Percentiles rank a stretch among this genome's conserved stretches.
Conservation (phyloP, 192 early-diverging fungal species). For the Jimgerdemannia lactiflua region DNA sequence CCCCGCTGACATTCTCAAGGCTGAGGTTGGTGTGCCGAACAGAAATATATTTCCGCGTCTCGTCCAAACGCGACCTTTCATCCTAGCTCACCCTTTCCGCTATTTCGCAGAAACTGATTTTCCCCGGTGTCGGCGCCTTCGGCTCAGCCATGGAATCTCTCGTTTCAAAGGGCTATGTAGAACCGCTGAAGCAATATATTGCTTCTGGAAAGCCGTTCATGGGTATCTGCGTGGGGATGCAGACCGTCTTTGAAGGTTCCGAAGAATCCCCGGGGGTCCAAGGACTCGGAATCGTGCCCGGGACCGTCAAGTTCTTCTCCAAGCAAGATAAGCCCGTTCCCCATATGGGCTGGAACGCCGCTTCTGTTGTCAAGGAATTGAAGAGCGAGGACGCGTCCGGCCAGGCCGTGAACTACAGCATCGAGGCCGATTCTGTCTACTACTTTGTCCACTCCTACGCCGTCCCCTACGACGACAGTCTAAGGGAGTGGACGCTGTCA, state of each 20-base stretch:
- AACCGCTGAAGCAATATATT: constrained; percentile 83
- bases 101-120: constrained; percentile 84
- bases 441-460: constrained; percentile 99
- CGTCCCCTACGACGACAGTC: constrained; percentile 54
- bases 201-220: constrained; percentile 87
- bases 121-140: constrained; percentile 98
- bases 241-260: constrained; percentile 86
- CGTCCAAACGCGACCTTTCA: constrained; percentile 15
- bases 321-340: constrained; percentile 80
- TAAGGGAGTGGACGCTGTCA: constrained; percentile 72
- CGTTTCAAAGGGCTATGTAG: constrained; percentile 66
- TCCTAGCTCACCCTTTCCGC: neutral
- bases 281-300: constrained; percentile 86
- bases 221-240: constrained; percentile 99
- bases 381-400: constrained; percentile 11
- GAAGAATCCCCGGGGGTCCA: constrained; percentile 80
- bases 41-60: neutral
- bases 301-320: constrained; percentile 66
- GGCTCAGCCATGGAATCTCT: constrained; percentile 87
- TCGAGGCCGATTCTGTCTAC: constrained; percentile 62
- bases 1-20: constrained; percentile 80
- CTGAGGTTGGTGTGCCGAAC: constrained; percentile 63
- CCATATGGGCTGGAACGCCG: constrained; percentile 98
- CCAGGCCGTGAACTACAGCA: constrained; percentile 20
- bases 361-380: constrained; percentile 40